These are phyloP conservation scores for Aspergillus homomorphus DNA, from an alignment of 495 filamentous ascomycete species.

Conservation along the genomic window DNA sequence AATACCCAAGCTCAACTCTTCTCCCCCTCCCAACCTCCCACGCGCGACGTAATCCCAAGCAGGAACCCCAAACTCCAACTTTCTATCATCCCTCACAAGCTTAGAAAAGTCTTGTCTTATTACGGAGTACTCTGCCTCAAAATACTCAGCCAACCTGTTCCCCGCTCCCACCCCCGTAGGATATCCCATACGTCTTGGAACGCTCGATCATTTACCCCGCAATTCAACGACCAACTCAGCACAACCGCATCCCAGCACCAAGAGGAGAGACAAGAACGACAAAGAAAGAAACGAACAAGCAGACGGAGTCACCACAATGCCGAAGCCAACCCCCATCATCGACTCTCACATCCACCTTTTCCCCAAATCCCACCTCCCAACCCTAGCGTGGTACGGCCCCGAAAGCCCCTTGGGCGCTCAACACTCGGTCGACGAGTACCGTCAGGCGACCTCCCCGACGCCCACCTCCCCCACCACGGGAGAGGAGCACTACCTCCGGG, in stretches of 20 bases:
- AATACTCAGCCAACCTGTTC: neutral
- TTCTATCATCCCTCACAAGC: neutral
- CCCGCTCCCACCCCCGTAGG: too few species aligned
- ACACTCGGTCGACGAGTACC: constrained; percentile 62
- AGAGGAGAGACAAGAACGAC: too few species aligned
- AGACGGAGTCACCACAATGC: constrained; percentile 1
- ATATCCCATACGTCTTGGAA: too few species aligned
- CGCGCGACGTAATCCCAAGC: too few species aligned
- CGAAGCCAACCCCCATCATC: constrained; percentile 50
- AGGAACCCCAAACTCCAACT: neutral
- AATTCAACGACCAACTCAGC: too few species aligned
- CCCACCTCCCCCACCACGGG: constrained; percentile 10
- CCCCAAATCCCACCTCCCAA: constrained; percentile 58
- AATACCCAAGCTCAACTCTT: neutral
- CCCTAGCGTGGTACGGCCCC: constrained; percentile 62
- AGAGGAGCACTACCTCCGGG: constrained; percentile 39
- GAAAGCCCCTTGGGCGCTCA: constrained; percentile 55
- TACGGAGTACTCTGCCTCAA: neutral
- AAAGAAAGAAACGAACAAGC: too few species aligned
- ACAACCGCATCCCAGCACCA: too few species aligned
- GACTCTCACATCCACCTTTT: constrained; percentile 90
- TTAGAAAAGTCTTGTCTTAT: too few species aligned
- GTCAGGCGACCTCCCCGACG: constrained; percentile 22
- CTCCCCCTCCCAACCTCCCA: neutral
- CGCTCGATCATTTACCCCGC: too few species aligned